Conservation (phyloP, 202 grass and related monocot genomes). For the Elaeis oleifera region DNA sequence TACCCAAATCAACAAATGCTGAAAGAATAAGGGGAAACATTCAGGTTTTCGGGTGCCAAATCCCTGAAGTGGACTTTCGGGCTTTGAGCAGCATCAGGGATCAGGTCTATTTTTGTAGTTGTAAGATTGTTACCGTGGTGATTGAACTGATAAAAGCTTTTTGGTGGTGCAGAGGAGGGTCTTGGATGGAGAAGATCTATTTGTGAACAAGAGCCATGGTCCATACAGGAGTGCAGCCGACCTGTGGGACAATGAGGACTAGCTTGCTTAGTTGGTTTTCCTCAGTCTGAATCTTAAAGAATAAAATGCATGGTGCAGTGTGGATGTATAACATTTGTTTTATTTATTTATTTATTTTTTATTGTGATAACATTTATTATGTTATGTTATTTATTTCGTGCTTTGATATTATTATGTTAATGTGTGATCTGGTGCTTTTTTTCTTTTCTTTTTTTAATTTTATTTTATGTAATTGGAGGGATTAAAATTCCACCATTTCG, state of each 20-base stretch:
- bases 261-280: neutral
- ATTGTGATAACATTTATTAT: no score
- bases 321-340: no score
- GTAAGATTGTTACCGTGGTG: no score
- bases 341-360: no score
- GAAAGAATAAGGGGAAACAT: conserved; percentile 75
- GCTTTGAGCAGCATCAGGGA: conserved; percentile 67
- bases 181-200: conserved; percentile 55
- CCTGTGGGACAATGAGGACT: conserved; percentile 67
- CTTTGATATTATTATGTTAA: no score
- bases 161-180: conserved; percentile 40
- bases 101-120: conserved; percentile 23
- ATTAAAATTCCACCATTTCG: no score
- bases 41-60: conserved; percentile 62
- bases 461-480: no score
- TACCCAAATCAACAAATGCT: conserved; percentile 64
- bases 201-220: conserved; percentile 65
- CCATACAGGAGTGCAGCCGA: conserved; percentile 56
- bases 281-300: no score
- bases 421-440: no score
- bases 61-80: conserved; percentile 59
- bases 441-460: no score
- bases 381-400: no score
- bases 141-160: neutral
- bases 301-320: no score